A percentile compares a stretch with the other conserved stretches of the same genome.
phyloP scores from a whole-genome alignment of 371 early-diverging fungal species.

The Sporodiniella umbellata region DNA sequence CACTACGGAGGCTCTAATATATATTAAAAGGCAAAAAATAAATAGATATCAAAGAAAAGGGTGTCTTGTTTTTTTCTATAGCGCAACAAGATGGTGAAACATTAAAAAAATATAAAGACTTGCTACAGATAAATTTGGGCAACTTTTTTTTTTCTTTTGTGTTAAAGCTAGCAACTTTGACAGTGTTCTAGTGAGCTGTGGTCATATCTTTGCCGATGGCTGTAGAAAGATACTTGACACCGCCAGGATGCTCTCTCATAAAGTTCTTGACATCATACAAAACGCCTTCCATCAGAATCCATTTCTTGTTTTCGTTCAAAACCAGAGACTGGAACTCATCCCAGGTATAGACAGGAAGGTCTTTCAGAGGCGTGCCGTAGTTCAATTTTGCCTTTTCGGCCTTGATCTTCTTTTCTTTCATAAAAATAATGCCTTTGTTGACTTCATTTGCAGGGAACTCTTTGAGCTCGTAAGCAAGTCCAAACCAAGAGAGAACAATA shows the following conservation, averaged over 20 bases:
- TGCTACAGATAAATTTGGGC: background rate
- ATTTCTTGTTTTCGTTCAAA: constrained; percentile 60
- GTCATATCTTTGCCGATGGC: constrained; percentile 86
- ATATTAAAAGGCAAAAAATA: too few relatives aligned
- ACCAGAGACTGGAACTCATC: constrained; percentile 71
- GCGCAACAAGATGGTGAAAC: too few relatives aligned
- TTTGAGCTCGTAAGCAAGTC: constrained; percentile 86
- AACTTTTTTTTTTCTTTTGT: too few relatives aligned
- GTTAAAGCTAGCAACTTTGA: constrained; percentile 21
- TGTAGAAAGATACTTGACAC: constrained; percentile 70
- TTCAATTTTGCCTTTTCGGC: constrained; percentile 55
- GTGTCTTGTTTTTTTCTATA: too few relatives aligned
- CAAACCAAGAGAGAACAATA: constrained; percentile 57
- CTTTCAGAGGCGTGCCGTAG: constrained; percentile 72
- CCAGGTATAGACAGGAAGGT: constrained; percentile 74
- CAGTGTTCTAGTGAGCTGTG: constrained; percentile 35
- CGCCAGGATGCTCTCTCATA: constrained; percentile 91
- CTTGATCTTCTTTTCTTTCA: constrained; percentile 80
- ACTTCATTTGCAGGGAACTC: constrained; percentile 90
- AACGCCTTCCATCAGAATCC: constrained; percentile 85
- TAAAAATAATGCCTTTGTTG: constrained; percentile 76
- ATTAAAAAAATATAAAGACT: too few relatives aligned
- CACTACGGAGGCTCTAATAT: too few relatives aligned
- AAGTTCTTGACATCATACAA: constrained; percentile 90
- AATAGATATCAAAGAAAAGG: too few relatives aligned